Evolutionary conservation across 2,329 filamentous ascomycete species (phyloP).

Genomic region (Phoma sp.): DNA sequence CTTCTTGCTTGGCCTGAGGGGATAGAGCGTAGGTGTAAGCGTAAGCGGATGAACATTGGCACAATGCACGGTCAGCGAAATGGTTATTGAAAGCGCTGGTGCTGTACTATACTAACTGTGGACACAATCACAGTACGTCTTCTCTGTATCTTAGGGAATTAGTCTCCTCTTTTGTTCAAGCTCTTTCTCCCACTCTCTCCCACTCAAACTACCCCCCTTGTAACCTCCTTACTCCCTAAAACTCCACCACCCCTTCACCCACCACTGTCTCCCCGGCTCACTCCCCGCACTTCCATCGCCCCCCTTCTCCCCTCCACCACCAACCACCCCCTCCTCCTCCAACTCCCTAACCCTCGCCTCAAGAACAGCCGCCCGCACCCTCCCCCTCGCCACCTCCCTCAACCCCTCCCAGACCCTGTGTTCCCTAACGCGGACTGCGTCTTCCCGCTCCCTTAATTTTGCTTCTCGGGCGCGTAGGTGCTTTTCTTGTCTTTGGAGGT

Average conservation of each 20-base stretch:
- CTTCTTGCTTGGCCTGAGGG: slow-evolving; percentile 71
- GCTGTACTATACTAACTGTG: slow-evolving; percentile 42
- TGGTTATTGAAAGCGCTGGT: slow-evolving; percentile 20
- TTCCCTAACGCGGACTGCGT: neutral
- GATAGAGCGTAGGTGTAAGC: slow-evolving; percentile 19
- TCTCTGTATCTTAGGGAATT: slow-evolving; percentile 43
- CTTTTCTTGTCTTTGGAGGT: neutral
- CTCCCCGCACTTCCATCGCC: neutral
- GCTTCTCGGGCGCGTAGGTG: neutral
- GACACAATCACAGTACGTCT: slow-evolving; percentile 23
- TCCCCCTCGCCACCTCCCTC: neutral
- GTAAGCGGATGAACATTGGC: slow-evolving; percentile 5
- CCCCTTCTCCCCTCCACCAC: neutral
- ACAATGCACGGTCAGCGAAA: slow-evolving; percentile 34
- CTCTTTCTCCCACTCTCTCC: neutral
- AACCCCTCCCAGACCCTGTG: neutral
- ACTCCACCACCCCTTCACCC: neutral
- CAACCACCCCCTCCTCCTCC: neutral
- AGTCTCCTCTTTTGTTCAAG: slow-evolving; percentile 42
- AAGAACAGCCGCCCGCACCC: neutral
- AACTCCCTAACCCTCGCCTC: neutral
- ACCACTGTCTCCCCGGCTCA: neutral
- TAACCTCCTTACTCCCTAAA: neutral
- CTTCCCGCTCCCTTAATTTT: neutral
- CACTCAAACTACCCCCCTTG: neutral